Evolutionary conservation across 768 basidiomycete species (phyloP), one percentile per base, ranked within the genome.

Genomic region (Mycena venus): DNA sequence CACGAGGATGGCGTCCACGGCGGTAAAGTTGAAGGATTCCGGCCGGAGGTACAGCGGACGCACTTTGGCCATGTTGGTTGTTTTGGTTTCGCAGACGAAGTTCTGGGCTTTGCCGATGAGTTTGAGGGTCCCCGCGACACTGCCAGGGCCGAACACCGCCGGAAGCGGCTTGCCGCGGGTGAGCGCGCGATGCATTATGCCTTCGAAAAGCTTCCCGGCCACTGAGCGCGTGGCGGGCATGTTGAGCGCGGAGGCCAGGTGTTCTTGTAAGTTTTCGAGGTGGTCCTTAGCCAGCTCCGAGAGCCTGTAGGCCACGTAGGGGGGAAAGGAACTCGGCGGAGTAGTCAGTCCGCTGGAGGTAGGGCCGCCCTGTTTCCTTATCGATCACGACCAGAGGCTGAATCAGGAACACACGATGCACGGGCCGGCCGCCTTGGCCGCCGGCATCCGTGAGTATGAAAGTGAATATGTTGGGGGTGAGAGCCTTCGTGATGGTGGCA

Each of bases 111-210:
- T 68, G 67, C 40, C 67, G 53, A 42, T 42, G 15, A 68, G 56
- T 34, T 31, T 19, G 40, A 44, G 25, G 36, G 62, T 49, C 29
- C 27, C 62, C 19, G 44, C 42, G 42, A 64, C 27, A 21, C 17
- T 49, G 56, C 42, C 38, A 36, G 55, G 34, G 42, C 65, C 65
- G 65, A 51, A 56, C 8, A 67, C 32, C 15, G 32, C 38, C 32
- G 65, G 65, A 59, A 68, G 67, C 27, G 23, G 55, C 27, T 29
- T 60, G 42, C 36, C 67, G 38, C 40, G 27, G 27, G 34, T 27
- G 53, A 58, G 34, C 55, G 67, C 56, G 31, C 53, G 56, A 49
- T 68, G 67, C 40, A 68, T 68, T 25, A 68, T 38, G 7, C 56
- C 67, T 25, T 68, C 67, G 42, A 68, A 1, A 23, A 68, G n/a